Evolutionary conservation across 345 rosid species (phyloP).

Genomic region (Hibiscus syriacus): DNA sequence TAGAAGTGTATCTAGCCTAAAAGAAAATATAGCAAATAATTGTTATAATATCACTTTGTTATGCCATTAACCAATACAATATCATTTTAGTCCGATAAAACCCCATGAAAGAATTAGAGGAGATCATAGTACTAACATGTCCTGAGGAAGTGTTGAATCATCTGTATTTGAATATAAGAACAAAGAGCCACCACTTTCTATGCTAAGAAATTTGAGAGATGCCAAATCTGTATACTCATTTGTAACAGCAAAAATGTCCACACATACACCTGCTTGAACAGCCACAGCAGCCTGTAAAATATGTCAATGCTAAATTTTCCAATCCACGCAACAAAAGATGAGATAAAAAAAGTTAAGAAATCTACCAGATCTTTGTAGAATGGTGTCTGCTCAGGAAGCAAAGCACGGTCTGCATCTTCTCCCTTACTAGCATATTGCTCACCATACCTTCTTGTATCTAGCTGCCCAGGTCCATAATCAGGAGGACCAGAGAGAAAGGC

Average conservation of each 20-base stretch:
- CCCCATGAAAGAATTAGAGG: neutral
- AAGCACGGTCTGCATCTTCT: conserved; percentile 97
- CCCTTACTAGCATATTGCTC: conserved; percentile 99
- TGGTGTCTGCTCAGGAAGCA: conserved; percentile 97
- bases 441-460: conserved; percentile 94
- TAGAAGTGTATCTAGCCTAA: neutral
- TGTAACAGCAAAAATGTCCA: conserved; percentile 90
- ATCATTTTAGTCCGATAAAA: neutral
- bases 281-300: conserved; percentile 84
- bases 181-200: conserved; percentile 95
- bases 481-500: conserved; percentile 98
- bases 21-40: neutral
- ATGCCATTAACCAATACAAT: neutral
- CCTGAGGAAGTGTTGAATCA: conserved; percentile 99
- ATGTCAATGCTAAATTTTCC: conserved; percentile 29
- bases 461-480: conserved; percentile 96
- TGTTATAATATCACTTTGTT: neutral
- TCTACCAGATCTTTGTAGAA: conserved; percentile 90
- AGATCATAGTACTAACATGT: conserved; percentile 61
- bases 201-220: conserved; percentile 90
- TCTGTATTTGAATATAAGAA: conserved; percentile 83
- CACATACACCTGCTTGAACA: conserved; percentile 97
- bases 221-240: conserved; percentile 98
- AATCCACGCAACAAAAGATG: conserved; percentile 4
- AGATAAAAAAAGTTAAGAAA: conserved; percentile 14